These are phyloP conservation scores for Diaporthe humulicola DNA, from an alignment of 2,329 filamentous ascomycete species.

Conservation along the genomic window DNA sequence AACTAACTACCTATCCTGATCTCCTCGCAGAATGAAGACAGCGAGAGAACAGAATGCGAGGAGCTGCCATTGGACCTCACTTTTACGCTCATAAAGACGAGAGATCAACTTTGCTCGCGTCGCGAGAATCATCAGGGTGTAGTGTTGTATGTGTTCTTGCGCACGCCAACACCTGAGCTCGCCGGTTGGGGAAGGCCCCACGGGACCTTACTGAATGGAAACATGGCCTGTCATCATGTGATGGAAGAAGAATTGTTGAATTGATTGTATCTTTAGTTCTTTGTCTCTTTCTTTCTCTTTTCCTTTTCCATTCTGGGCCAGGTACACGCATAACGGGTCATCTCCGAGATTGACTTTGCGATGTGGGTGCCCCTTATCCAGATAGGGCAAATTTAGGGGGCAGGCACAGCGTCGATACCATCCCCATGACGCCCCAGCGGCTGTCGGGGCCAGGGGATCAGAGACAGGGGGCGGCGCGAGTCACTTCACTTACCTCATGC, in stretches of 20 bases:
- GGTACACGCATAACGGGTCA: neutral
- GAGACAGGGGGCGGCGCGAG: neutral
- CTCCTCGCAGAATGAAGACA: no score
- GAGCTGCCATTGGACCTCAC: no score
- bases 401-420: neutral
- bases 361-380: neutral
- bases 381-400: neutral
- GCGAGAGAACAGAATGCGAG: no score
- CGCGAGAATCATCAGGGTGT: no score
- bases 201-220: constrained; percentile 27
- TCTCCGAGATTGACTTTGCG: neutral
- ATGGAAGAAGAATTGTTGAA: neutral
- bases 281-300: neutral
- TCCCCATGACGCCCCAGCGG: neutral
- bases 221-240: neutral
- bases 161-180: neutral
- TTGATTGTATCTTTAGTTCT: neutral
- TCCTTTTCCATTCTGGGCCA: neutral
- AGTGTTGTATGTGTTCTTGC: no score
- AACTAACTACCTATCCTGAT: no score
- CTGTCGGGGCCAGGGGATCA: neutral
- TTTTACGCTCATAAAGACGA: no score
- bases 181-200: no score
- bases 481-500: no score
- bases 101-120: no score